Percentiles rank a stretch among this genome's conserved stretches.
Evolutionary conservation across 768 basidiomycete species (phyloP).

Genomic region (Mycena maculata): DNA sequence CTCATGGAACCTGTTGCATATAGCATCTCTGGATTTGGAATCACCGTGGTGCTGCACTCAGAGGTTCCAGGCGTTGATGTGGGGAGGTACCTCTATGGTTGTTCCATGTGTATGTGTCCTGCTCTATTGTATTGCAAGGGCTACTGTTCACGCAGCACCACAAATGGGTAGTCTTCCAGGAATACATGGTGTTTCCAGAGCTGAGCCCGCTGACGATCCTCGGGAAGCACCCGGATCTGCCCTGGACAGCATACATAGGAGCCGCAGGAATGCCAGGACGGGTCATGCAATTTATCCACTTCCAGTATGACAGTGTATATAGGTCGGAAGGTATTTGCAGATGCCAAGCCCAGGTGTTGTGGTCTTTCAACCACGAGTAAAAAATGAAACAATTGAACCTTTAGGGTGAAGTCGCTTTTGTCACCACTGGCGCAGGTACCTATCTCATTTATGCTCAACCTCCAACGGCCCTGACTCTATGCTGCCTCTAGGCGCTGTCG

Average conservation of each 20-base stretch:
- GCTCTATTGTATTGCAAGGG: too few relatives aligned
- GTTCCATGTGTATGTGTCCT: too few relatives aligned
- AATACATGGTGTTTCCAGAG: neutral
- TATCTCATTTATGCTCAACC: too few relatives aligned
- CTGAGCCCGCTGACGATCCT: neutral
- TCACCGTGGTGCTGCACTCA: too few relatives aligned
- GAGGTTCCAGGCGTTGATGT: too few relatives aligned
- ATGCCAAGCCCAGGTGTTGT: neutral
- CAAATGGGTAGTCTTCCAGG: too few relatives aligned
- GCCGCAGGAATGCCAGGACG: constrained; percentile 5
- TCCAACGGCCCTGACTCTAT: neutral
- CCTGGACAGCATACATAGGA: neutral
- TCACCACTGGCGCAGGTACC: neutral
- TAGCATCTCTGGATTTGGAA: too few relatives aligned
- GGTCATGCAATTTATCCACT: too few relatives aligned
- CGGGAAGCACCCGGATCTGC: neutral
- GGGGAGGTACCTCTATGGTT: too few relatives aligned
- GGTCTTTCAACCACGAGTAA: neutral
- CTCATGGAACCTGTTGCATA: too few relatives aligned
- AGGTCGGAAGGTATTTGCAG: neutral
- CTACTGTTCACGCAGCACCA: too few relatives aligned
- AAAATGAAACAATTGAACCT: neutral
- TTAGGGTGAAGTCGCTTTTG: neutral
- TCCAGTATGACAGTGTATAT: neutral
- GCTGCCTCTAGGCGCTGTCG: neutral